A percentile compares a stretch with the other conserved stretches of the same genome.
Evolutionary conservation across 1,284 basidiomycete species (phyloP).

Genomic region (Bjerkandera adusta): DNA sequence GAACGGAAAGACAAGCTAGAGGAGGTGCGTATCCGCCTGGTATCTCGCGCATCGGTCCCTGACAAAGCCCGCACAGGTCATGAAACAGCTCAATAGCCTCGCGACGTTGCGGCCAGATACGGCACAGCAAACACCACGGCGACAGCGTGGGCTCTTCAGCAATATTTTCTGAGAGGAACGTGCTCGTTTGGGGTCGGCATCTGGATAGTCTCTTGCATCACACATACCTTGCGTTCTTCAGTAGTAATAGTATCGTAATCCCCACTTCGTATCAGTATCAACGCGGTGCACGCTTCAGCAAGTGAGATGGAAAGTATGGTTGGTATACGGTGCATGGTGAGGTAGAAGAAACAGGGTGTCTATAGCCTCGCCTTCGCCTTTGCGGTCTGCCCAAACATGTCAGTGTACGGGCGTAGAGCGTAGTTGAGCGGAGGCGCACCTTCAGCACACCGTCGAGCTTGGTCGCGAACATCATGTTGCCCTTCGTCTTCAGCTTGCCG

Average conservation of each 20-base stretch:
- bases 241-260: slow-evolving; percentile 4
- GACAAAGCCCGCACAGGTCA: slow-evolving; percentile 63
- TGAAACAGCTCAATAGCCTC: slow-evolving; percentile 86
- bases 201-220: neutral
- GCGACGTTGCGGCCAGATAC: slow-evolving; percentile 76
- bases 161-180: slow-evolving; percentile 49
- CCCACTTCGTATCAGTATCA: slow-evolving; percentile 6
- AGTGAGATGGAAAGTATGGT: neutral
- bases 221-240: neutral
- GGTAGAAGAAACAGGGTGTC: slow-evolving; percentile 4
- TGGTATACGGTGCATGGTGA: slow-evolving; percentile 1
- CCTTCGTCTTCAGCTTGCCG: slow-evolving; percentile 83
- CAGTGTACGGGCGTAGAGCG: neutral
- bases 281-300: neutral
- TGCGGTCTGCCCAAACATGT: slow-evolving; percentile 26
- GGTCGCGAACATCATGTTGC: slow-evolving; percentile 87
- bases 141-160: slow-evolving; percentile 73
- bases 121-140: slow-evolving; percentile 62
- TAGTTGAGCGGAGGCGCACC: slow-evolving; percentile 38
- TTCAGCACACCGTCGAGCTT: slow-evolving; percentile 84
- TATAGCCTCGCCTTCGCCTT: slow-evolving; percentile 41
- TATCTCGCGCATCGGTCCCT: slow-evolving; percentile 1
- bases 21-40: slow-evolving; percentile 50
- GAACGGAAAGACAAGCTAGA: slow-evolving; percentile 98
- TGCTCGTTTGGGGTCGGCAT: too few species aligned